Base-by-base conservation (phyloP, 1,284 basidiomycete species). In the Pascua sp. region DNA sequence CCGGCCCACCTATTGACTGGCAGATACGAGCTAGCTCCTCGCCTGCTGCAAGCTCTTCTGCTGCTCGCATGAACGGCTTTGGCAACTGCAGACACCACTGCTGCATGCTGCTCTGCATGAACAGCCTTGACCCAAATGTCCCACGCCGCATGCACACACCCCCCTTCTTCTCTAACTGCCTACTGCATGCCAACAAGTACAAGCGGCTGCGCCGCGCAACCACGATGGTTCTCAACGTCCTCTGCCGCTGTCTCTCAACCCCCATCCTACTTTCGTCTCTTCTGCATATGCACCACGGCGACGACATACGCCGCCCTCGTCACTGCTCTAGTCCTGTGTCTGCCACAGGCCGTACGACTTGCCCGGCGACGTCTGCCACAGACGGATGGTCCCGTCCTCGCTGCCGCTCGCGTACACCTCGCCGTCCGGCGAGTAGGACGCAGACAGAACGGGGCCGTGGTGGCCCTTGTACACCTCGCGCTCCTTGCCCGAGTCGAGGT, bases 371-470 rank as follows among this genome's bases (percentile, higher is more conserved):
- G 91, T 95, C 79, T 97, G 94, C 95, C 95, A 98, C 51, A 98
- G 80, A 52, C 94, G 86, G 69, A 98, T 96, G 2, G 94, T 97
- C 48, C 80, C 80, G 67, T 80, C 79, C 65, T 78, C 95, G 67
- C 89, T 92, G 51, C 95, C 96, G 69, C 90, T 93, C 18, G 95
- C 95, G 72, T 91, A 98, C 80, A 97, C 84, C 80, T 98, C 94
- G n/a, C 95, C 96, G 74, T 98, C 95, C 0, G 95, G 96, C 71
- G 88, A 90, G 78, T 89, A 98, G 65, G 89, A 87, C 43, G 96
- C 89, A 59, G 89, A 91, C 68, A 96, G 91, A 11, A 96, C 95
- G 12, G 95, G 94, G 13, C 95, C 95, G 73, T 98, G 95, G 73
- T 98, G 96, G 8, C 95, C 95, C 77, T 98, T 98, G 66, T 95